phyloP scores from a whole-genome alignment of 805 yeast genomes.

The Priceomyces castillae region DNA sequence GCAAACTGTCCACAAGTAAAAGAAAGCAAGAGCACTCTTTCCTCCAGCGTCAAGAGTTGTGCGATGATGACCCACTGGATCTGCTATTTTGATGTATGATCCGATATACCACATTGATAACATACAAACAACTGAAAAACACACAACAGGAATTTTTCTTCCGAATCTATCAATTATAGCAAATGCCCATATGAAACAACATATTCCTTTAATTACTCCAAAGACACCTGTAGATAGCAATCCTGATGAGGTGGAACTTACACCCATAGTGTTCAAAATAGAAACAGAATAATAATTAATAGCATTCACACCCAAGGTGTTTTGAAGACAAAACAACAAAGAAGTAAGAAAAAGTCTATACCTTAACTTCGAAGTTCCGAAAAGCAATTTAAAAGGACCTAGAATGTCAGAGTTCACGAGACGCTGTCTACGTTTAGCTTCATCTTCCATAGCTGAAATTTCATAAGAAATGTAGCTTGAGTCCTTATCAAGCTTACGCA shows the following conservation, averaged over 20 bases:
- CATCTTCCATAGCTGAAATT: slow-evolving; percentile 25
- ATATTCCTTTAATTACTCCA: slow-evolving; percentile 47
- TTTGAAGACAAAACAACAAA: slow-evolving; percentile 40
- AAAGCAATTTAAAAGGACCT: slow-evolving; percentile 37
- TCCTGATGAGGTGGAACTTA: slow-evolving; percentile 42
- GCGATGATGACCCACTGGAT: slow-evolving; percentile 21
- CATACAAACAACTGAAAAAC: slow-evolving; percentile 38
- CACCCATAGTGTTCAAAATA: slow-evolving; percentile 48
- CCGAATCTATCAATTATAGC: slow-evolving; percentile 47
- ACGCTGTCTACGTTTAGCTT: slow-evolving; percentile 20
- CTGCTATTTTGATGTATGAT: slow-evolving; percentile 41
- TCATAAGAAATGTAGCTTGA: slow-evolving; percentile 43
- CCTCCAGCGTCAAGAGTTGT: slow-evolving; percentile 29
- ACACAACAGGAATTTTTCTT: slow-evolving; percentile 40
- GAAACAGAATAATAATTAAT: slow-evolving; percentile 54
- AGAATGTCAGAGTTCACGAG: slow-evolving; percentile 35
- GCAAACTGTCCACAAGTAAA: slow-evolving; percentile 46
- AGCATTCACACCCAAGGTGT: slow-evolving; percentile 48
- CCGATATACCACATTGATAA: slow-evolving; percentile 50
- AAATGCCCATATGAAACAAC: slow-evolving; percentile 43
- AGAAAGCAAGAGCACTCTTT: slow-evolving; percentile 43
- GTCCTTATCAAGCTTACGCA: slow-evolving; percentile 36
- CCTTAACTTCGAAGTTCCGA: slow-evolving; percentile 25
- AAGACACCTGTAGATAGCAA: slow-evolving; percentile 52
- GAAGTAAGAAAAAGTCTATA: slow-evolving; percentile 37